phyloP scores from a whole-genome alignment of 345 rosid genomes.

The Mangifera indica region DNA sequence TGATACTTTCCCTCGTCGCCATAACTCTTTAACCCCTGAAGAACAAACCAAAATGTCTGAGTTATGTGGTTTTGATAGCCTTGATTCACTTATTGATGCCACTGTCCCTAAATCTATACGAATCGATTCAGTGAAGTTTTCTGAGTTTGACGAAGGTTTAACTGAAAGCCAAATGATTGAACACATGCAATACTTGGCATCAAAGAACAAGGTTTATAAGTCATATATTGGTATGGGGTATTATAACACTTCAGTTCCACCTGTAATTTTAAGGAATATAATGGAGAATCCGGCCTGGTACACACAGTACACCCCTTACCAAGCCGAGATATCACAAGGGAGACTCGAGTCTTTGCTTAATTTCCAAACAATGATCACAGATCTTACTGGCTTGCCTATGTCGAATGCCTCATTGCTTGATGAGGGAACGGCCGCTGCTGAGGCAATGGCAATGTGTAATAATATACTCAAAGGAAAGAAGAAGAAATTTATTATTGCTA shows the following conservation, averaged over 20 bases:
- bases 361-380: constrained; percentile 84
- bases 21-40: constrained; percentile 89
- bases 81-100: constrained; percentile 72
- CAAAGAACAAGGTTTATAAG: constrained; percentile 79
- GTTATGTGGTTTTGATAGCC: constrained; percentile 62
- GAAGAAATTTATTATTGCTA: constrained; percentile 85
- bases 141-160: constrained; percentile 81
- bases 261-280: constrained; percentile 90
- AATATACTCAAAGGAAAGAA: constrained; percentile 83
- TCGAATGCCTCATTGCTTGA: constrained; percentile 92
- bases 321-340: constrained; percentile 96
- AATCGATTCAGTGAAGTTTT: constrained; percentile 76
- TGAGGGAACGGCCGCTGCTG: constrained; percentile 98
- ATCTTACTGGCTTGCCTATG: constrained; percentile 93
- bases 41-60: constrained; percentile 79
- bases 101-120: constrained; percentile 98
- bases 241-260: constrained; percentile 79
- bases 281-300: constrained; percentile 99
- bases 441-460: constrained; percentile 99
- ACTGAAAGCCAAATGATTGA: constrained; percentile 86
- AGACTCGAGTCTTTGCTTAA: constrained; percentile 86
- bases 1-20: constrained; percentile 91
- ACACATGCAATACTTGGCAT: constrained; percentile 74
- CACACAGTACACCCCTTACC: constrained; percentile 96
- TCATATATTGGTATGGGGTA: constrained; percentile 96